Conservation (phyloP, 1,139 yeast species). For the Eremothecium gossypii region DNA sequence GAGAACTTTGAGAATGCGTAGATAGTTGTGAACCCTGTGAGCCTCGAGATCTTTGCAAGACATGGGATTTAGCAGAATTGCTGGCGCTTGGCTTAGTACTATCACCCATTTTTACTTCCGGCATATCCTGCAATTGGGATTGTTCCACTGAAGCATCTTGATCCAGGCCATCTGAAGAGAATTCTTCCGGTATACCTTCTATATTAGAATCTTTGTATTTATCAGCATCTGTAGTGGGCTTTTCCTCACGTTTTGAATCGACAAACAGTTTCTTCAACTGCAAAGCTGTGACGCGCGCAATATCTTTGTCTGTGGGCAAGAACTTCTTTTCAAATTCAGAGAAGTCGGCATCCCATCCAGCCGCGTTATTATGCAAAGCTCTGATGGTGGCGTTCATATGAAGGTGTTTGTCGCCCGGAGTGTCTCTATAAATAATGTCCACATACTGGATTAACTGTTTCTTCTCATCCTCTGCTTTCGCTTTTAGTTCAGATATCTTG, state of each 20-base stretch:
- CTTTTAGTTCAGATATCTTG: constrained; percentile 50
- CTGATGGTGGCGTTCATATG: constrained; percentile 62
- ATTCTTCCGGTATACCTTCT: constrained; percentile 6
- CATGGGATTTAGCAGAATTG: neutral
- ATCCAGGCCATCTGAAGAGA: neutral
- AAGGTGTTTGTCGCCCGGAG: constrained; percentile 58
- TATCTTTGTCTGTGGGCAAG: constrained; percentile 89
- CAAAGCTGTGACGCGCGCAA: constrained; percentile 80
- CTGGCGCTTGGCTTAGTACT: neutral
- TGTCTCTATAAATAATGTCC: constrained; percentile 43
- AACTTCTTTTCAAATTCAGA: constrained; percentile 69
- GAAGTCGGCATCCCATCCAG: constrained; percentile 81
- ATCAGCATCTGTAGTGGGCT: constrained; percentile 15
- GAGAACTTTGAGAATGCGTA: neutral
- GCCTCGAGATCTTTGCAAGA: neutral
- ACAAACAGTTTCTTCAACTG: constrained; percentile 71
- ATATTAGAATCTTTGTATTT: constrained; percentile 7
- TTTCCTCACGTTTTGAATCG: constrained; percentile 32
- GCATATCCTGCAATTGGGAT: constrained; percentile 2
- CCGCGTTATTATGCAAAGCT: constrained; percentile 71
- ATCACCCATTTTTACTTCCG: constrained; percentile 1
- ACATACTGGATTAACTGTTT: constrained; percentile 38
- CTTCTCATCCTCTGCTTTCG: constrained; percentile 45
- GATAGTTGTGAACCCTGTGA: neutral
- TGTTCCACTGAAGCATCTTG: constrained; percentile 7